Evolutionary conservation across 2,329 filamentous ascomycete genomes (phyloP).

Genomic region (Pyrenophora seminiperda): DNA sequence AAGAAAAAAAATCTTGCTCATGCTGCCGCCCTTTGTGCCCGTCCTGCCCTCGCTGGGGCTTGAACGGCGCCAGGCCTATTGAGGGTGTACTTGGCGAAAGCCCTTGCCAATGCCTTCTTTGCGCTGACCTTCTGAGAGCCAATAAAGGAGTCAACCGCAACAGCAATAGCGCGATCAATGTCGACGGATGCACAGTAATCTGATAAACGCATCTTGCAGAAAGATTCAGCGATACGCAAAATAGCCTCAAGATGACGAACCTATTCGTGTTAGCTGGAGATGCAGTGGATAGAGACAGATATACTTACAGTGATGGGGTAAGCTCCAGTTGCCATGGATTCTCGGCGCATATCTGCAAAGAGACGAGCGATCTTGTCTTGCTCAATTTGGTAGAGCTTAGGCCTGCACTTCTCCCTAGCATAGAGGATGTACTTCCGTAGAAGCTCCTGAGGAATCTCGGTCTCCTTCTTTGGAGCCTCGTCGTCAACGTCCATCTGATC

Average conservation of each 20-base stretch:
- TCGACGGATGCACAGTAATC: constrained; percentile 90
- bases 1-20: constrained; percentile 7
- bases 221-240: constrained; percentile 90
- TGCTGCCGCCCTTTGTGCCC: constrained; percentile 38
- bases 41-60: constrained; percentile 31
- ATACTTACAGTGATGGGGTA: constrained; percentile 92
- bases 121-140: constrained; percentile 95
- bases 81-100: constrained; percentile 88
- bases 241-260: constrained; percentile 97
- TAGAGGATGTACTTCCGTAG: constrained; percentile 97
- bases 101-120: constrained; percentile 91
- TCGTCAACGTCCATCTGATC: constrained; percentile 57
- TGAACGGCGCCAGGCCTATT: constrained; percentile 52
- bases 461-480: constrained; percentile 60
- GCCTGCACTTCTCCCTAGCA: constrained; percentile 83
- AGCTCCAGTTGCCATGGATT: constrained; percentile 89
- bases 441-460: constrained; percentile 86
- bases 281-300: not conserved
- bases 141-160: constrained; percentile 95
- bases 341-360: constrained; percentile 94
- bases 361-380: constrained; percentile 94
- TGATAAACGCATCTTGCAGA: constrained; percentile 97
- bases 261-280: constrained; percentile 54
- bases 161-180: constrained; percentile 95
- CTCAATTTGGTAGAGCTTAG: constrained; percentile 96